Evolutionary conservation across 768 basidiomycete species (phyloP).

Genomic region (Kwoniella newhampshirensis): DNA sequence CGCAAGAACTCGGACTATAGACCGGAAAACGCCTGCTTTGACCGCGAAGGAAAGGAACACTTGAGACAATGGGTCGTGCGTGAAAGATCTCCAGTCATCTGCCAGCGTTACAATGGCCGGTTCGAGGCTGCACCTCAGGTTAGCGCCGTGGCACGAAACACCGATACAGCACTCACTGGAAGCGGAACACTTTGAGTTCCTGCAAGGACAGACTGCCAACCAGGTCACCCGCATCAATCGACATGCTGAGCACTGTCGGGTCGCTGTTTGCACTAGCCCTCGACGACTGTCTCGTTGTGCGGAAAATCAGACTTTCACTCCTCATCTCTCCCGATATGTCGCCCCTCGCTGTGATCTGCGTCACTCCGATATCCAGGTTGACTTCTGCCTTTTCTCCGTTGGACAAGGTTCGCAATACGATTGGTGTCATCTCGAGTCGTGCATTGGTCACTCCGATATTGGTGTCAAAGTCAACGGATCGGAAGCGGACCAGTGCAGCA

Average conservation of each 20-base stretch:
- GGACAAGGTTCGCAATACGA: constrained; percentile 66
- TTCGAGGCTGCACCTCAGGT: constrained; percentile 26
- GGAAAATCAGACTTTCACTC: constrained; percentile 37
- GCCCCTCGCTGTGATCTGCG: constrained; percentile 58
- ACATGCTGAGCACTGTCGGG: constrained; percentile 40
- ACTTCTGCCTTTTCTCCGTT: constrained; percentile 65
- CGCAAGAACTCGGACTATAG: constrained; percentile 42
- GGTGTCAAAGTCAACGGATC: constrained; percentile 69
- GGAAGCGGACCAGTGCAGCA: constrained; percentile 67
- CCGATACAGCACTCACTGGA: constrained; percentile 32
- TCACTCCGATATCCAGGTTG: constrained; percentile 62
- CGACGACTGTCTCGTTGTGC: constrained; percentile 35
- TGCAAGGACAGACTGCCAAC: constrained; percentile 35
- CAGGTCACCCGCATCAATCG: constrained; percentile 38
- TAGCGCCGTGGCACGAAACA: not conserved
- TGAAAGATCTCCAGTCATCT: constrained; percentile 49
- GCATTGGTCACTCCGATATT: constrained; percentile 79
- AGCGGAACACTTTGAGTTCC: constrained; percentile 37
- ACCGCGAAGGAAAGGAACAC: constrained; percentile 48
- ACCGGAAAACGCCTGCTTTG: constrained; percentile 44
- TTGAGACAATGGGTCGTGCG: constrained; percentile 18
- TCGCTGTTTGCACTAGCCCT: constrained; percentile 20
- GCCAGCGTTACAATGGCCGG: constrained; percentile 41
- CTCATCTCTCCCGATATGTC: constrained; percentile 46
- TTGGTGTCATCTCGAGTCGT: constrained; percentile 65